phyloP scores from a whole-genome alignment of 805 yeast species.

The Cyberlindnera mississippiensis region DNA sequence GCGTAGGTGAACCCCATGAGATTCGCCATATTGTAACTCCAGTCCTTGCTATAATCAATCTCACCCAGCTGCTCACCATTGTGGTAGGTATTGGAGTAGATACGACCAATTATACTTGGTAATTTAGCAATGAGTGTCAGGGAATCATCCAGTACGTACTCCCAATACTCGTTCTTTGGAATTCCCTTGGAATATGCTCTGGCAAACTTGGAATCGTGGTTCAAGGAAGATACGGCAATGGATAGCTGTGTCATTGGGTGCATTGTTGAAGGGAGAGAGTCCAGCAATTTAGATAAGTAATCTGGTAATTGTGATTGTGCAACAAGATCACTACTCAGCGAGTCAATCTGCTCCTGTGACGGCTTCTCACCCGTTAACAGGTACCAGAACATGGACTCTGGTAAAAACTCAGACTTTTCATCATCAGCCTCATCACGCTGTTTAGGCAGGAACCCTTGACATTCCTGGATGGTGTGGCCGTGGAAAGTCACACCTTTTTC shows the following conservation, averaged over 20 bases:
- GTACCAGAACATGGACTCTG: slow-evolving; percentile 77
- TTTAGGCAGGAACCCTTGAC: slow-evolving; percentile 62
- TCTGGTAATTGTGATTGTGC: slow-evolving; percentile 62
- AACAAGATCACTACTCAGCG: slow-evolving; percentile 58
- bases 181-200: slow-evolving; percentile 68
- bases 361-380: slow-evolving; percentile 74
- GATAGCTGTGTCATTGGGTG: slow-evolving; percentile 86
- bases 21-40: slow-evolving; percentile 67
- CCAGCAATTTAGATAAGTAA: slow-evolving; percentile 56
- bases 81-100: slow-evolving; percentile 57
- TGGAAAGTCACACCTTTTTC: slow-evolving; percentile 75
- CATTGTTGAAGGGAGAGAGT: slow-evolving; percentile 57
- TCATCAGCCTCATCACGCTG: slow-evolving; percentile 29
- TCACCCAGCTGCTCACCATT: slow-evolving; percentile 53
- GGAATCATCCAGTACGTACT: slow-evolving; percentile 67
- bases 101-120: slow-evolving; percentile 71
- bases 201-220: slow-evolving; percentile 68
- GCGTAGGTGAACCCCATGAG: slow-evolving; percentile 54
- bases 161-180: slow-evolving; percentile 70
- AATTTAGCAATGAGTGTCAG: slow-evolving; percentile 66
- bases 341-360: slow-evolving; percentile 51
- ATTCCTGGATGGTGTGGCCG: slow-evolving; percentile 69
- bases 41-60: slow-evolving; percentile 54
- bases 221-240: slow-evolving; percentile 70
- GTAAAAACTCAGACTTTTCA: slow-evolving; percentile 55